Percentiles rank a stretch among this genome's conserved stretches.
Conservation (phyloP, 1,284 basidiomycete species). For the Ustilago hordei region DNA sequence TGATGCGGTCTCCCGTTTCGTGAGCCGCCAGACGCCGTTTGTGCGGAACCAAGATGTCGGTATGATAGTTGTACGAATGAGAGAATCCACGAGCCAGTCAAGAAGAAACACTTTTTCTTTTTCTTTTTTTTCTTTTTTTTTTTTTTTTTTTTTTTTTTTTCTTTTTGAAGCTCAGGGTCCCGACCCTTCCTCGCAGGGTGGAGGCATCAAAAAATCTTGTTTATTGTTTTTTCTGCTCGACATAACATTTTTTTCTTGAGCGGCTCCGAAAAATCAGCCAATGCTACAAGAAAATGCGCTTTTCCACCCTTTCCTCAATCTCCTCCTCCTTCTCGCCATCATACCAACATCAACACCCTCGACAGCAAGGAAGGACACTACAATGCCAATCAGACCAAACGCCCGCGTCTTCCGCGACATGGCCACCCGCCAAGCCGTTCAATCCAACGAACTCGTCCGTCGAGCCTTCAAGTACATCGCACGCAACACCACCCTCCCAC, state of each 20-base stretch:
- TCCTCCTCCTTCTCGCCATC: slow-evolving; percentile 4
- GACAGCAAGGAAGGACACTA: background rate
- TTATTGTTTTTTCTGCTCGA: background rate
- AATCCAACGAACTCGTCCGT: slow-evolving; percentile 66
- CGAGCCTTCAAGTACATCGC: slow-evolving; percentile 69
- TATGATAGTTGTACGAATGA: background rate
- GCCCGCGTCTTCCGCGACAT: slow-evolving; percentile 65
- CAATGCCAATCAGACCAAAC: slow-evolving; percentile 60
- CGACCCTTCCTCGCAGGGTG: background rate
- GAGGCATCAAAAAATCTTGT: background rate
- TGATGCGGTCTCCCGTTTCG: no score
- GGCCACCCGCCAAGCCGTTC: slow-evolving; percentile 65
- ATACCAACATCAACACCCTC: background rate
- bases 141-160: background rate
- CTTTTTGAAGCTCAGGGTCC: slow-evolving; percentile 13
- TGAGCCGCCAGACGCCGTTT: background rate
- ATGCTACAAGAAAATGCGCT: slow-evolving; percentile 9
- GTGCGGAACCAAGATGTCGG: background rate
- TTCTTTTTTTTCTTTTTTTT: background rate
- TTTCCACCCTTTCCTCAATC: background rate
- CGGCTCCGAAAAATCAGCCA: slow-evolving; percentile 15
- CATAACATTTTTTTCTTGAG: background rate
- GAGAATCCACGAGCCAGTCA: background rate
- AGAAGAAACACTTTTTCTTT: background rate
- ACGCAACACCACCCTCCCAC: slow-evolving; percentile 65